phyloP scores from a whole-genome alignment of 345 rosid species.

The Lumnitzera littorea region DNA sequence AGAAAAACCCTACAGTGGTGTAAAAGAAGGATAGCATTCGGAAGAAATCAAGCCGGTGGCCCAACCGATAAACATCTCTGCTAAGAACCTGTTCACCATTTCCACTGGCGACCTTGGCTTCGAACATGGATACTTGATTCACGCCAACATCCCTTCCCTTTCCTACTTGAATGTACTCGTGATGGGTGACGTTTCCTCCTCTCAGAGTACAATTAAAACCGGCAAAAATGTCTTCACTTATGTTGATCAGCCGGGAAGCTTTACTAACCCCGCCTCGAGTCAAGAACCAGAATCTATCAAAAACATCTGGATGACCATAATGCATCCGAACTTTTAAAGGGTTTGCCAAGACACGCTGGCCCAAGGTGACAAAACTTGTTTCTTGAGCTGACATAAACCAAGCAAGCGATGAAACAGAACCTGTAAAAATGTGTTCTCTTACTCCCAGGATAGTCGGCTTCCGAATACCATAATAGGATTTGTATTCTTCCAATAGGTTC shows the following conservation, averaged over 20 bases:
- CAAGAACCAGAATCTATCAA: slow-evolving; percentile 40
- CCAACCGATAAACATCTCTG: slow-evolving; percentile 10
- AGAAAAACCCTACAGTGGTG: slow-evolving; percentile 12
- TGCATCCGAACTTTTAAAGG: slow-evolving; percentile 41
- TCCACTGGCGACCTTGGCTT: slow-evolving; percentile 10
- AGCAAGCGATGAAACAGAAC: slow-evolving; percentile 11
- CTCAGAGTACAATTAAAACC: slow-evolving; percentile 12
- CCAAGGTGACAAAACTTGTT: slow-evolving; percentile 6
- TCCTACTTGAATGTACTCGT: slow-evolving; percentile 10
- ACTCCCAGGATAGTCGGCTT: slow-evolving; percentile 9
- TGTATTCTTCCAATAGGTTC: slow-evolving; percentile 85
- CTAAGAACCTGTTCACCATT: slow-evolving; percentile 10
- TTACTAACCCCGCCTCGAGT: slow-evolving; percentile 34
- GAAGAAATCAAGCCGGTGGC: slow-evolving; percentile 7
- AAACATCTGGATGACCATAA: slow-evolving; percentile 42
- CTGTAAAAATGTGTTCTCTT: slow-evolving; percentile 11
- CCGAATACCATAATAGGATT: slow-evolving; percentile 43
- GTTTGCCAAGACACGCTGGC: slow-evolving; percentile 33
- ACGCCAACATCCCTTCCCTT: slow-evolving; percentile 15
- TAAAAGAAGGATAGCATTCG: slow-evolving; percentile 12
- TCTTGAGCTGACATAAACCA: slow-evolving; percentile 11
- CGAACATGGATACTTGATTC: slow-evolving; percentile 10
- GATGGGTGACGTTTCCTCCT: slow-evolving; percentile 13
- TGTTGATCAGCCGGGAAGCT: slow-evolving; percentile 10
- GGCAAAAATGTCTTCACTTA: slow-evolving; percentile 13